These are phyloP conservation scores for Fusarium illudens DNA, from an alignment of 2,329 filamentous ascomycete species.

Conservation along the genomic window DNA sequence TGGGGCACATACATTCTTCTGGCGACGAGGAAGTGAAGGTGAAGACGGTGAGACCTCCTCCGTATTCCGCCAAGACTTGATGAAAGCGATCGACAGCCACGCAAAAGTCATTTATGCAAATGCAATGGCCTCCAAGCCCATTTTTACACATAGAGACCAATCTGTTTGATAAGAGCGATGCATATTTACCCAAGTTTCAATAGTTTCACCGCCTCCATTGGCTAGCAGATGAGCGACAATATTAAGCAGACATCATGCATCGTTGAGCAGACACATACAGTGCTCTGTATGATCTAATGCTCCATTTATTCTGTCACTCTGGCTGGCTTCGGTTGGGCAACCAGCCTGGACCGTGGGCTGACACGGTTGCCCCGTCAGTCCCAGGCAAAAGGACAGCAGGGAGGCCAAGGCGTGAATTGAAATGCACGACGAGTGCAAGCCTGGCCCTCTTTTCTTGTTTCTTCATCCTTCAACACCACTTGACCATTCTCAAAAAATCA, in stretches of 20 bases:
- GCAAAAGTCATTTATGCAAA: constrained; percentile 22
- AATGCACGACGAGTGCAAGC: constrained; percentile 35
- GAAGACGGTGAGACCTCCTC: not conserved
- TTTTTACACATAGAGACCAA: constrained; percentile 14
- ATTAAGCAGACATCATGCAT: not conserved
- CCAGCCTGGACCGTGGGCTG: constrained; percentile 18
- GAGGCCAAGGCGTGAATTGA: constrained; percentile 39
- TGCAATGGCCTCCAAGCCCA: not conserved
- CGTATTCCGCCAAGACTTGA: not conserved
- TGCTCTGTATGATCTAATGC: not conserved
- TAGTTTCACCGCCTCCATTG: constrained; percentile 35
- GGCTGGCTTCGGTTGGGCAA: constrained; percentile 16
- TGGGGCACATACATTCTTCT: constrained; percentile 69
- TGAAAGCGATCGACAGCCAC: not conserved
- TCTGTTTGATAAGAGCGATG: constrained; percentile 25
- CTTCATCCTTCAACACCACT: constrained; percentile 39
- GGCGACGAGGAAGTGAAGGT: constrained; percentile 53
- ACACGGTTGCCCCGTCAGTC: constrained; percentile 46
- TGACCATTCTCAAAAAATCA: constrained; percentile 1
- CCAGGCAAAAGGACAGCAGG: constrained; percentile 37
- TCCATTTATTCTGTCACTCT: not conserved
- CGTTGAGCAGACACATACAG: not conserved
- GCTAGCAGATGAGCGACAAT: constrained; percentile 13
- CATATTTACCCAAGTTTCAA: constrained; percentile 33
- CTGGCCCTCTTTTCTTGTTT: constrained; percentile 35